Evolutionary conservation across 2,329 filamentous ascomycete species (phyloP).

Genomic region (Parastagonospora avenae): DNA sequence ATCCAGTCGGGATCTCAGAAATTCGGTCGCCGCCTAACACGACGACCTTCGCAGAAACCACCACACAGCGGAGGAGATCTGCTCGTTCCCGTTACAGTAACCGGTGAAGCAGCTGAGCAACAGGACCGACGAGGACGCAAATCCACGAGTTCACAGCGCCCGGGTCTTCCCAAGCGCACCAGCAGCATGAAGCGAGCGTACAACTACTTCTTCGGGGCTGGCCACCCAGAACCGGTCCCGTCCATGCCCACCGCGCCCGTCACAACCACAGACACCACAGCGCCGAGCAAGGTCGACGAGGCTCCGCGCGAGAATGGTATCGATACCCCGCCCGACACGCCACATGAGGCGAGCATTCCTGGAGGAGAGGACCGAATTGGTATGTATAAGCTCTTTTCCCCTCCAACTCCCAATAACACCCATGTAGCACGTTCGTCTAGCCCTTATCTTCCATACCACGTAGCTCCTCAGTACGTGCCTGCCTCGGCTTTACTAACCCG

Average conservation of each 20-base stretch:
- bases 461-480: slow-evolving; percentile 19
- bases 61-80: slow-evolving; percentile 31
- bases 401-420: slow-evolving; percentile 28
- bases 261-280: slow-evolving; percentile 28
- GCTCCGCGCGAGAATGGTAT: slow-evolving; percentile 30
- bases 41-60: slow-evolving; percentile 26
- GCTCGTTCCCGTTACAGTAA: slow-evolving; percentile 36
- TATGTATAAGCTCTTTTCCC: slow-evolving; percentile 14
- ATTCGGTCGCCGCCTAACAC: slow-evolving; percentile 40
- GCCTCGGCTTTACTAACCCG: slow-evolving; percentile 27
- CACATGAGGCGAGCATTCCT: slow-evolving; percentile 22
- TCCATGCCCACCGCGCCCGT: slow-evolving; percentile 35
- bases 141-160: slow-evolving; percentile 36
- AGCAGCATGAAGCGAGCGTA: slow-evolving; percentile 49
- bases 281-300: slow-evolving; percentile 25
- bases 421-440: slow-evolving; percentile 11
- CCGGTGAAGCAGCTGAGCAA: slow-evolving; percentile 28
- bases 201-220: slow-evolving; percentile 47
- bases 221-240: slow-evolving; percentile 24
- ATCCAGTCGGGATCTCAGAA: slow-evolving; percentile 46
- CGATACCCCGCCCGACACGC: slow-evolving; percentile 43
- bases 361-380: slow-evolving; percentile 21
- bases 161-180: slow-evolving; percentile 43
- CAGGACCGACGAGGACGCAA: slow-evolving; percentile 41
- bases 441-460: slow-evolving; percentile 24